phyloP scores from a whole-genome alignment of 129 eudicot genomes.

The Arctium minus region DNA sequence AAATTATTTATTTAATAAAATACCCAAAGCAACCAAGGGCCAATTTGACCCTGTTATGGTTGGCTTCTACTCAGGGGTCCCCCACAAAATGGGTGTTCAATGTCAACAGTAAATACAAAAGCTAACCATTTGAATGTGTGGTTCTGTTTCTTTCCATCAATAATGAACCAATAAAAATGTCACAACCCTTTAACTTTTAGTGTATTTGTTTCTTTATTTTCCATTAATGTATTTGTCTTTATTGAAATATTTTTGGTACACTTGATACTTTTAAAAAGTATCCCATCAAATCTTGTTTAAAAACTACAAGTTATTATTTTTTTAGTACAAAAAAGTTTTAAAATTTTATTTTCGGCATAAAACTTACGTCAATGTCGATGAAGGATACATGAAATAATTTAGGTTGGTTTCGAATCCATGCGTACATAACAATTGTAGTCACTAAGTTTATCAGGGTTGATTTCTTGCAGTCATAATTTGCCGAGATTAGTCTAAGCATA shows the following conservation, averaged over 20 bases:
- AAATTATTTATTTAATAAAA: background rate
- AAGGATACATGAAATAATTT: too few species aligned
- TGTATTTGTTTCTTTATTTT: background rate
- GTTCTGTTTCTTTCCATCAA: background rate
- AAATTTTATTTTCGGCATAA: background rate
- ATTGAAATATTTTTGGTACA: background rate
- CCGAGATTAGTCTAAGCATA: too few species aligned
- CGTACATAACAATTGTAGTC: too few species aligned
- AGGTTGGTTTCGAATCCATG: too few species aligned
- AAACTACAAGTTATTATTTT: background rate
- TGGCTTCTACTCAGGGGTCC: background rate
- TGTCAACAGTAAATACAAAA: constrained; percentile 3
- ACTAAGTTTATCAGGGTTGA: too few species aligned
- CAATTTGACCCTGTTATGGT: background rate
- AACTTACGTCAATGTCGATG: background rate
- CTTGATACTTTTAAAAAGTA: background rate
- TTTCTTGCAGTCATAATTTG: too few species aligned
- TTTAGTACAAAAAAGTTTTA: background rate
- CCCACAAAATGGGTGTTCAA: background rate
- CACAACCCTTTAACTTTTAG: constrained; percentile 1
- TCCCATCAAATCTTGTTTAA: background rate
- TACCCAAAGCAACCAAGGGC: background rate
- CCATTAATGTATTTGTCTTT: background rate
- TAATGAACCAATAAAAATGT: background rate
- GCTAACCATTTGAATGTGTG: background rate